Percentiles rank a stretch among this genome's conserved stretches.
Conservation (phyloP, 2,329 filamentous ascomycete species). For the Pyrenophora tritici-repentis region DNA sequence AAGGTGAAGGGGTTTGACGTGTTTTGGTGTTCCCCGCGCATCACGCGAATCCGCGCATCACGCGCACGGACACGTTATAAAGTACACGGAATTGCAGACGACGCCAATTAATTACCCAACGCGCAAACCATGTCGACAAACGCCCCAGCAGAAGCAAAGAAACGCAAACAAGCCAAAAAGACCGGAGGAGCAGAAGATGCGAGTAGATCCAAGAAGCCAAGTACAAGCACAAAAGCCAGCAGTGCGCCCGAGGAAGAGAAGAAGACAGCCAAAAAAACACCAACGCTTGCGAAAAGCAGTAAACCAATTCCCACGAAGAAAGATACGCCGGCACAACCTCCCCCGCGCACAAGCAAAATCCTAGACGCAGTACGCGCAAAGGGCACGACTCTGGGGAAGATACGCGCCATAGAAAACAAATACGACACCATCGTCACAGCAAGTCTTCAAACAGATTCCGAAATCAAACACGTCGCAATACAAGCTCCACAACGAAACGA, state of each 20-base stretch:
- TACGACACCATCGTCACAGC: no score
- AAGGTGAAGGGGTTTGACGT: no score
- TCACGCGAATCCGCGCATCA: no score
- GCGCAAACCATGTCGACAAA: constrained; percentile 19
- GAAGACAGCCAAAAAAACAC: constrained; percentile 21
- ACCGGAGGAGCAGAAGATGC: constrained; percentile 29
- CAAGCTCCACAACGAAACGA: no score
- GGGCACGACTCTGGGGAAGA: constrained; percentile 18
- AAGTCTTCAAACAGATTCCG: no score
- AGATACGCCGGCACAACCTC: constrained; percentile 17
- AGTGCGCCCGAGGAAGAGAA: constrained; percentile 18
- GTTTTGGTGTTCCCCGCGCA: no score
- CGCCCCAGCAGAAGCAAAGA: constrained; percentile 24
- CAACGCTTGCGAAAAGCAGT: constrained; percentile 13
- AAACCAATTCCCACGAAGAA: constrained; percentile 19
- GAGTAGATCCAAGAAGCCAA: constrained; percentile 16
- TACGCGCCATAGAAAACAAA: constrained; percentile 10
- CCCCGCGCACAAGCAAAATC: constrained; percentile 33
- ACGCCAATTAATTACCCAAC: no score
- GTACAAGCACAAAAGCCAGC: constrained; percentile 27
- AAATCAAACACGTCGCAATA: no score
- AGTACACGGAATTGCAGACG: no score
- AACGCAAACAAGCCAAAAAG: constrained; percentile 44
- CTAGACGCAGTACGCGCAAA: constrained; percentile 29
- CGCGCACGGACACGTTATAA: no score